Percentiles rank a stretch among this genome's conserved stretches.
Conservation (phyloP, 139 green algal genomes). For the Chlamydomonas schloesseri region DNA sequence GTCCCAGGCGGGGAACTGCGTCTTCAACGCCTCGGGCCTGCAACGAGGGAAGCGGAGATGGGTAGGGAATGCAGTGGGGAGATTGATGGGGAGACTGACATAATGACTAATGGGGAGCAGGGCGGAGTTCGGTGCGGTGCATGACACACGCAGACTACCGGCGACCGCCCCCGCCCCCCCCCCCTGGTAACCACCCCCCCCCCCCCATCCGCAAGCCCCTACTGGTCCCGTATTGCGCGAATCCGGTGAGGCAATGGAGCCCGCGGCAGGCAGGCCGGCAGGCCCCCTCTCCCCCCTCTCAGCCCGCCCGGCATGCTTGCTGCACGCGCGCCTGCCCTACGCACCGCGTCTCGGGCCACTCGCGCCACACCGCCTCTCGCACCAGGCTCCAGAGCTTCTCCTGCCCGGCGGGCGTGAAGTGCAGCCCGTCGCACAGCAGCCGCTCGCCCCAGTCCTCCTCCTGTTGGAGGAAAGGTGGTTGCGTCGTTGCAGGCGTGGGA, state of each 20-base stretch:
- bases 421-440: slow-evolving; percentile 79
- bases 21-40: slow-evolving; percentile 28
- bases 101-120: too few species aligned
- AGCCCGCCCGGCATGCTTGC: too few species aligned
- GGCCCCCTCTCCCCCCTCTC: too few species aligned
- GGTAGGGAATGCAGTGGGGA: neutral
- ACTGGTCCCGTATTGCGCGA: too few species aligned
- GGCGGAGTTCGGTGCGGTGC: neutral
- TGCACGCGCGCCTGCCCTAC: neutral
- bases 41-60: neutral
- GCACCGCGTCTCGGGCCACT: slow-evolving; percentile 66
- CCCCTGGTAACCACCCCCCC: neutral
- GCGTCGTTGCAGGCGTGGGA: too few species aligned
- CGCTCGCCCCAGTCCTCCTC: slow-evolving; percentile 41
- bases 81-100: neutral
- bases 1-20: slow-evolving; percentile 40
- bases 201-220: too few species aligned
- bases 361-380: slow-evolving; percentile 47
- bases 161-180: neutral
- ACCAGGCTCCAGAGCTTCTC: slow-evolving; percentile 59
- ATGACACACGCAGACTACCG: too few species aligned
- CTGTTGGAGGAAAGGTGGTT: neutral
- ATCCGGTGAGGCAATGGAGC: too few species aligned
- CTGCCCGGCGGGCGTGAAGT: slow-evolving; percentile 78
- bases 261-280: too few species aligned